These are phyloP conservation scores for Gynandropsis gynandra DNA, from an alignment of 345 rosid genomes.

Conservation along the genomic window DNA sequence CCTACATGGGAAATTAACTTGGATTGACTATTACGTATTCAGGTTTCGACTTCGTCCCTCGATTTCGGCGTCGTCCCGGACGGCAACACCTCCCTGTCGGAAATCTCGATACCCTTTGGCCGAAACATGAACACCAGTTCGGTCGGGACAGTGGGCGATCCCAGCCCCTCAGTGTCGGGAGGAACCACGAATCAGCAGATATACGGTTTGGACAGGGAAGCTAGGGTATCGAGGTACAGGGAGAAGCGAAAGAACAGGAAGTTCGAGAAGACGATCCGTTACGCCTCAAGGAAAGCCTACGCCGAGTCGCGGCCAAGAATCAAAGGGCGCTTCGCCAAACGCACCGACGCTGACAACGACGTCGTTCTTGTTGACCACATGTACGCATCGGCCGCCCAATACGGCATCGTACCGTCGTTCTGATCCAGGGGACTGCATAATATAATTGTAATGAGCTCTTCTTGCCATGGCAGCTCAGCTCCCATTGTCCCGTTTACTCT, in stretches of 20 bases:
- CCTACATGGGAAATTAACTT: not conserved
- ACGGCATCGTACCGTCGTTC: conserved; percentile 75
- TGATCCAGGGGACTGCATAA: conserved; percentile 19
- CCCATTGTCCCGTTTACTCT: too few species aligned
- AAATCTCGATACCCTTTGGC: conserved; percentile 48
- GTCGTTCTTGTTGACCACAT: conserved; percentile 21
- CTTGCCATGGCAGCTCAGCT: too few species aligned
- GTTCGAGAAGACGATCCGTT: conserved; percentile 96
- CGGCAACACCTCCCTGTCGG: conserved; percentile 48
- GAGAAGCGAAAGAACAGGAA: conserved; percentile 95
- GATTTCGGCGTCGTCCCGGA: conserved; percentile 94
- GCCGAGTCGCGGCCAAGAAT: conserved; percentile 92
- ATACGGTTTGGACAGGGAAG: conserved; percentile 65
- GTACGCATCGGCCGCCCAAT: conserved; percentile 30
- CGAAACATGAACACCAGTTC: conserved; percentile 25
- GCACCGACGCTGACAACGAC: conserved; percentile 46
- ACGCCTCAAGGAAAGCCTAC: conserved; percentile 88
- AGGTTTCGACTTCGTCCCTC: conserved; percentile 76
- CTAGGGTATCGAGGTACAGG: conserved; percentile 86
- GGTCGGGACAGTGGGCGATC: conserved; percentile 23
- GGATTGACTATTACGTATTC: conserved; percentile 15
- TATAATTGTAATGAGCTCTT: conserved; percentile 25
- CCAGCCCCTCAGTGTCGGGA: conserved; percentile 12
- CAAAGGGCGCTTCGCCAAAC: conserved; percentile 92
- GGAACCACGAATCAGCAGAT: conserved; percentile 28